phyloP scores from a whole-genome alignment of 2,329 filamentous ascomycete species.

The Fusarium citri region DNA sequence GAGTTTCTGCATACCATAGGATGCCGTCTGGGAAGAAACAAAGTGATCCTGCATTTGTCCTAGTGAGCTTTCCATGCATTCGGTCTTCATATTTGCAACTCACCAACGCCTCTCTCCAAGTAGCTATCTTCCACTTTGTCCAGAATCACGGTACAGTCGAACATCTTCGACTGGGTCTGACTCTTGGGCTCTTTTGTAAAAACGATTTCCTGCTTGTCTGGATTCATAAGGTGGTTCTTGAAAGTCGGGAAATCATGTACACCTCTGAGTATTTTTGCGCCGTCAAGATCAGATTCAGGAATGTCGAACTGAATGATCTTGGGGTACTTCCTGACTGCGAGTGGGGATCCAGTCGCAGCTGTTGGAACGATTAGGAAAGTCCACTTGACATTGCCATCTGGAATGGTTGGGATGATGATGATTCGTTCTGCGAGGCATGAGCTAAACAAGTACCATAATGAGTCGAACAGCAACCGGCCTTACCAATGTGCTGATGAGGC shows the following conservation, averaged over 20 bases:
- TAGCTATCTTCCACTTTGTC: not conserved
- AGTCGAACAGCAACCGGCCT: not conserved
- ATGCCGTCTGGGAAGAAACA: not conserved
- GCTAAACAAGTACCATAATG: not conserved
- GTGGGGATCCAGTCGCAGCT: not conserved
- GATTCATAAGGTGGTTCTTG: not conserved
- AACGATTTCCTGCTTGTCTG: not conserved
- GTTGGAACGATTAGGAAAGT: not conserved
- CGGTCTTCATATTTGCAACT: too few relatives aligned
- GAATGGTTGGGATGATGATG: not conserved
- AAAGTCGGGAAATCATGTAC: not conserved
- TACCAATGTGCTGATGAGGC: not conserved
- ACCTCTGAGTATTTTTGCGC: not conserved
- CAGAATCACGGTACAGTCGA: not conserved
- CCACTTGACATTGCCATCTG: not conserved
- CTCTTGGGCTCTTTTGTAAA: not conserved
- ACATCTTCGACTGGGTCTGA: not conserved
- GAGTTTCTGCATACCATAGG: conserved; percentile 3
- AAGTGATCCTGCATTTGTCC: too few relatives aligned
- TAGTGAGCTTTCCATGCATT: too few relatives aligned
- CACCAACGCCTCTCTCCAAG: not conserved
- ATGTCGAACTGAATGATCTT: not conserved
- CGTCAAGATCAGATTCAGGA: too few relatives aligned
- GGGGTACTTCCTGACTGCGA: not conserved
- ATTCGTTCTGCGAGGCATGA: not conserved